Conservation (phyloP, 129 eudicot species). For the Flaveria robusta region DNA sequence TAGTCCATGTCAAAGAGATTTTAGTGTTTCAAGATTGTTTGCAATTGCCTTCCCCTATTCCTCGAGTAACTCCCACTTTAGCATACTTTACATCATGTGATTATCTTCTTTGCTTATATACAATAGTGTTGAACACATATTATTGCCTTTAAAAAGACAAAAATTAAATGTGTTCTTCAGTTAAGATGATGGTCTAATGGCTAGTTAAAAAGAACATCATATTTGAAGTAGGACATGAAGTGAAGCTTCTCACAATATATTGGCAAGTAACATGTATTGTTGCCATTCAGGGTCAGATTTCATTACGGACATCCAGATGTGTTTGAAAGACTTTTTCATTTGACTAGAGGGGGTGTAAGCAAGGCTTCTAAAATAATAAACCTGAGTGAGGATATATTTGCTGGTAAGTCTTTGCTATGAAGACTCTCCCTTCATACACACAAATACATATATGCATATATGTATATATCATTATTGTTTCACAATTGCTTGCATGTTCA, state of each 20-base stretch:
- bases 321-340: conserved; percentile 90
- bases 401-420: conserved; percentile 54
- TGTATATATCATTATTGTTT: too few relatives aligned
- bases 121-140: not conserved
- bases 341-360: conserved; percentile 93
- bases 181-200: not conserved
- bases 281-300: conserved; percentile 78
- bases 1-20: conserved; percentile 4
- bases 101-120: conserved; percentile 4
- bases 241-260: not conserved
- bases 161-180: not conserved
- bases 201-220: not conserved
- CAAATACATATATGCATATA: not conserved
- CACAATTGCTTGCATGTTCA: too few relatives aligned
- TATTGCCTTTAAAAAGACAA: not conserved
- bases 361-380: conserved; percentile 91
- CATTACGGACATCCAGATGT: conserved; percentile 99
- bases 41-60: not conserved
- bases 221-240: not conserved
- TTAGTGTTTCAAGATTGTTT: not conserved
- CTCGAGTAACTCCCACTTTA: not conserved
- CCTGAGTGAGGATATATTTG: conserved; percentile 96
- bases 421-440: not conserved
- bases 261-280: conserved; percentile 3
- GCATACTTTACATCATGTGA: not conserved